phyloP scores from a whole-genome alignment of 176 grass and related monocot species.

The Eleusine indica region DNA sequence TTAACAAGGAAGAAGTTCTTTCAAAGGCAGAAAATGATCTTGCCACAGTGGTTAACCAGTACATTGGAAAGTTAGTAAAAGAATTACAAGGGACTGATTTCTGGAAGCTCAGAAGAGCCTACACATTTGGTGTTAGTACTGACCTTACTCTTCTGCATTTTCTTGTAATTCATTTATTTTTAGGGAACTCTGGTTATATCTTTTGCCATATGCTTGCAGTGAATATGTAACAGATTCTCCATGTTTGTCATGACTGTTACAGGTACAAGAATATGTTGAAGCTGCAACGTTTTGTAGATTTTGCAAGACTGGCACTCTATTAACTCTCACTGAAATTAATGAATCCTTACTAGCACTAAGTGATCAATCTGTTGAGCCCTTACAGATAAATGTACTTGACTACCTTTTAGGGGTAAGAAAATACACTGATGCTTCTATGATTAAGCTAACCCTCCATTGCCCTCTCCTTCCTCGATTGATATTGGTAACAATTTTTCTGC shows the following conservation, averaged over 20 bases:
- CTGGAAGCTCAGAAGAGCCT: constrained; percentile 97
- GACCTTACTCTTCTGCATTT: constrained; percentile 24
- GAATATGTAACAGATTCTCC: constrained; percentile 3
- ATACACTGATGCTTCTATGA: constrained; percentile 20
- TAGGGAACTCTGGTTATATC: not conserved
- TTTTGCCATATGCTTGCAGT: not conserved
- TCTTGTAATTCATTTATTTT: constrained; percentile 6
- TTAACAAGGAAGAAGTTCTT: constrained; percentile 86
- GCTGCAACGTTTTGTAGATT: constrained; percentile 88
- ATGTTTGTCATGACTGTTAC: constrained; percentile 42
- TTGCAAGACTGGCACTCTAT: constrained; percentile 85
- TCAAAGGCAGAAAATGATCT: constrained; percentile 94
- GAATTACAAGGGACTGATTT: constrained; percentile 95
- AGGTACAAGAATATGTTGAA: constrained; percentile 98
- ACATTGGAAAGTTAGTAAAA: constrained; percentile 85
- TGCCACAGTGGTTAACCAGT: constrained; percentile 67
- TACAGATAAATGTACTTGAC: constrained; percentile 93
- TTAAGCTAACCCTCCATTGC: not conserved
- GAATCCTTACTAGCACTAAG: constrained; percentile 77
- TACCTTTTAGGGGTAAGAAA: constrained; percentile 86
- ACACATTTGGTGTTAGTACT: constrained; percentile 83
- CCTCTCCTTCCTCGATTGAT: constrained; percentile 4
- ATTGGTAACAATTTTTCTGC: constrained; percentile 30
- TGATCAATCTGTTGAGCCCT: constrained; percentile 73
- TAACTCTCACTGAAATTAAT: constrained; percentile 92